phyloP scores from a whole-genome alignment of 192 early-diverging fungal species.

The Coemansia sp. region DNA sequence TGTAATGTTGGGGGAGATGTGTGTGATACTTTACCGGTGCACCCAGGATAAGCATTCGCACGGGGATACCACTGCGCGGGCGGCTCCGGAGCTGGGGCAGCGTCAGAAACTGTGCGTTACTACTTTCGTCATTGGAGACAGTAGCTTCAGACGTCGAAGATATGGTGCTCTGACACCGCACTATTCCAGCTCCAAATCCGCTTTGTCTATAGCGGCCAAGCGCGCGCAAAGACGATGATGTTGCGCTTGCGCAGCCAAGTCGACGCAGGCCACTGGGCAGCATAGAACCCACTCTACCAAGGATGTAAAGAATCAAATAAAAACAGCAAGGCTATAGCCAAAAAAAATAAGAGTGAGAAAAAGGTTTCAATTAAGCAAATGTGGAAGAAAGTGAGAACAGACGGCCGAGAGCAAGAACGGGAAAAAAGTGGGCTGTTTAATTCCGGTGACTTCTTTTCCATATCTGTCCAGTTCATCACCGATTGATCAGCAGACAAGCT shows the following conservation, averaged over 20 bases:
- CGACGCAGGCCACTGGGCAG: not conserved
- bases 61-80: constrained; percentile 52
- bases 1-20: not conserved
- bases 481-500: not conserved
- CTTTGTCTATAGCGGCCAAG: not conserved
- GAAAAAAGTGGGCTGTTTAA: not conserved
- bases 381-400: constrained; percentile 2
- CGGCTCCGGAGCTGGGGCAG: constrained; percentile 21
- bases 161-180: constrained; percentile 25
- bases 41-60: constrained; percentile 73
- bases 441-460: not conserved
- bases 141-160: constrained; percentile 20
- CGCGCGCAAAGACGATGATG: not conserved
- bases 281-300: constrained; percentile 1
- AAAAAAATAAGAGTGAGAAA: constrained; percentile 1
- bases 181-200: not conserved
- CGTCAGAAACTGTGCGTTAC: not conserved
- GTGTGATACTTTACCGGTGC: constrained; percentile 65
- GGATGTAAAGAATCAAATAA: not conserved
- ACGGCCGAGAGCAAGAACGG: not conserved
- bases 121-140: not conserved
- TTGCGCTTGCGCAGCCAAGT: not conserved
- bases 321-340: not conserved
- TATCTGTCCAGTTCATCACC: not conserved
- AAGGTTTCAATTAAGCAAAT: not conserved